A percentile compares a stretch with the other conserved stretches of the same genome.
These are phyloP conservation scores for Lecanicillium sp. DNA, from an alignment of 2,329 filamentous ascomycete genomes.

Conservation along the genomic window DNA sequence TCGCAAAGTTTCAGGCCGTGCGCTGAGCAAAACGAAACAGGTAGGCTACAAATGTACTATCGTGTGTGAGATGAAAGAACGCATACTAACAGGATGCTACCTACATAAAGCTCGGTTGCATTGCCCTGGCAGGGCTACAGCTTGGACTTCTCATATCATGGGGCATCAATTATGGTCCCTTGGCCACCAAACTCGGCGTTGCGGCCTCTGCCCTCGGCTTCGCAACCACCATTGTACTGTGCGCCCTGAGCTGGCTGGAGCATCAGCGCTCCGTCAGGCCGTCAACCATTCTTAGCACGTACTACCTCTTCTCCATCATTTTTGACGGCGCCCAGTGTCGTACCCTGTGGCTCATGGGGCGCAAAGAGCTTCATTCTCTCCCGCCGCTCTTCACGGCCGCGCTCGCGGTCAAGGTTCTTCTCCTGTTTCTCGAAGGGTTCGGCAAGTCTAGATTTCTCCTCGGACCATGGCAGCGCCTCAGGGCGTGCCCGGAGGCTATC, in stretches of 20 bases:
- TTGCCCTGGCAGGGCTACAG: neutral
- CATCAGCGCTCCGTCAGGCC: conserved; percentile 27
- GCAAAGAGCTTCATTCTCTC: conserved; percentile 7
- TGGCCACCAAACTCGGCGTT: neutral
- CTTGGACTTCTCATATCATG: conserved; percentile 1
- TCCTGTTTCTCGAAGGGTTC: conserved; percentile 13
- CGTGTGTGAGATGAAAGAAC: no score
- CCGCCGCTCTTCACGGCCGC: conserved; percentile 21
- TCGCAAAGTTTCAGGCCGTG: conserved; percentile 2
- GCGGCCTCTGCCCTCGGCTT: conserved; percentile 19
- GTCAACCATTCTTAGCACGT: conserved; percentile 28
- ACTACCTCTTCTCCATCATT: conserved; percentile 28
- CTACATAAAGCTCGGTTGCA: neutral
- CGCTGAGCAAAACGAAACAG: neutral
- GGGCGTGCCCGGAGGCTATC: conserved; percentile 20
- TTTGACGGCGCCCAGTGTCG: conserved; percentile 28
- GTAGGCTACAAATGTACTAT: no score
- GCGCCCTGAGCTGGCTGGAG: conserved; percentile 21
- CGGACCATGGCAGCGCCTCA: conserved; percentile 12
- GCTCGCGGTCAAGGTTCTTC: conserved; percentile 18
- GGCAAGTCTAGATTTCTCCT: conserved; percentile 11
- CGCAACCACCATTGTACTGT: conserved; percentile 16
- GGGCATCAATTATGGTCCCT: neutral
- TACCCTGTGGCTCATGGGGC: conserved; percentile 25
- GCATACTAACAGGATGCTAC: no score